Conservation (phyloP, 352 stramenopile species). For the Pythium dissotocum region DNA sequence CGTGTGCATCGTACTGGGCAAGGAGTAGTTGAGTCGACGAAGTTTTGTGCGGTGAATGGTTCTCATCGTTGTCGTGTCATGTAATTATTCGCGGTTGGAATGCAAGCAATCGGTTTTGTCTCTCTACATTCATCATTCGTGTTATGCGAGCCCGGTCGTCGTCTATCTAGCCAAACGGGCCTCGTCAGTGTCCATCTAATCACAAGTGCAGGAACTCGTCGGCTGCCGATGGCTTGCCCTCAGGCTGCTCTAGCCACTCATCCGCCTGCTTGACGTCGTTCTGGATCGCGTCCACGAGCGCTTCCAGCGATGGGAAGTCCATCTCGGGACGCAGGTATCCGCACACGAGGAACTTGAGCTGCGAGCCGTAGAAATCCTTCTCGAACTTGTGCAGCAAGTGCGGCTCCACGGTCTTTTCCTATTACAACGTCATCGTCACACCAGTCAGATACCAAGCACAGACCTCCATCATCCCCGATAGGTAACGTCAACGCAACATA, state of each 20-base stretch:
- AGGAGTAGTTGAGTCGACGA: slow-evolving; percentile 34
- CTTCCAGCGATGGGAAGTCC: slow-evolving; percentile 94
- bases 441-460: background rate
- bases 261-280: slow-evolving; percentile 76
- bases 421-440: background rate
- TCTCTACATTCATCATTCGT: background rate
- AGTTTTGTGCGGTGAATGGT: background rate
- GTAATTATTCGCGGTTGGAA: slow-evolving; percentile 8
- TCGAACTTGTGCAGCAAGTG: slow-evolving; percentile 94
- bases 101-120: slow-evolving; percentile 3
- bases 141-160: background rate
- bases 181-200: background rate
- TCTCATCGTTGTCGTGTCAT: background rate
- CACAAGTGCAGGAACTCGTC: slow-evolving; percentile 27
- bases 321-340: slow-evolving; percentile 93
- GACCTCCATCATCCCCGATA: too few relatives aligned
- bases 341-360: slow-evolving; percentile 92
- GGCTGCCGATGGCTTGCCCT: slow-evolving; percentile 52
- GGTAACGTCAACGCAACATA: slow-evolving; percentile 26
- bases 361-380: slow-evolving; percentile 94
- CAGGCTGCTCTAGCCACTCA: slow-evolving; percentile 56
- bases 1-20: slow-evolving; percentile 76
- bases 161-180: background rate
- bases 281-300: slow-evolving; percentile 92
- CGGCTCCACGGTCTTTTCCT: slow-evolving; percentile 96